These are phyloP conservation scores for Oryza nivara DNA, from an alignment of 176 grass and related monocot species.

Conservation along the genomic window DNA sequence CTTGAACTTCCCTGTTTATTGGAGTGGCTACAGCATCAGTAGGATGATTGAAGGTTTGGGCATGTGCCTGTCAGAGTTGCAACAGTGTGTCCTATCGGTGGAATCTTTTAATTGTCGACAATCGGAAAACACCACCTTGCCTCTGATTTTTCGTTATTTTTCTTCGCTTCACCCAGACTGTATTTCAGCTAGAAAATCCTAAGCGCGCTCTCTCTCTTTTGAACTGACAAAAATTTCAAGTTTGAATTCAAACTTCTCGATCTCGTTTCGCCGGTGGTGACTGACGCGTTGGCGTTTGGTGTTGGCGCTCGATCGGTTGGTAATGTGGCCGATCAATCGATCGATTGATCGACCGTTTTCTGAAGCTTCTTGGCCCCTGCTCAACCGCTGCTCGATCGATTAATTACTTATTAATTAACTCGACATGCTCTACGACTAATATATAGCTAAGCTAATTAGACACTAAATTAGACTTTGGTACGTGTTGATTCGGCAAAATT, in stretches of 20 bases:
- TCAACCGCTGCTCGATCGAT: neutral
- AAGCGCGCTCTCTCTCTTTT: no score
- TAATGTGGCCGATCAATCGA: no score
- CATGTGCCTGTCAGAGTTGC: neutral
- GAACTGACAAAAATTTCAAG: neutral
- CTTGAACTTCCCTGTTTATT: neutral
- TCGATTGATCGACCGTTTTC: no score
- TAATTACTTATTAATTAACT: neutral
- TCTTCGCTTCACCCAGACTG: no score
- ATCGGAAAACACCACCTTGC: neutral
- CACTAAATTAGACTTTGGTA: neutral
- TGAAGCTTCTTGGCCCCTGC: neutral
- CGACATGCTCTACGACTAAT: neutral
- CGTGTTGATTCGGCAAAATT: neutral
- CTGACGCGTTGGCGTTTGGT: neutral
- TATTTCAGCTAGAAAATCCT: neutral
- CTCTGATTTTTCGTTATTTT: neutral
- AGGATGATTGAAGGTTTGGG: neutral
- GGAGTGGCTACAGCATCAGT: neutral
- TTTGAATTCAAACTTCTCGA: neutral
- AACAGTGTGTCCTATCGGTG: neutral
- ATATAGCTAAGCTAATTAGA: neutral
- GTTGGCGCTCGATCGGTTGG: no score
- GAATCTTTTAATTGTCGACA: neutral
- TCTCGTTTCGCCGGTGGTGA: neutral